A percentile compares a stretch with the other conserved stretches of the same genome.
Conservation (phyloP, 2,329 filamentous ascomycete species). For the Colletotrichum siamense region DNA sequence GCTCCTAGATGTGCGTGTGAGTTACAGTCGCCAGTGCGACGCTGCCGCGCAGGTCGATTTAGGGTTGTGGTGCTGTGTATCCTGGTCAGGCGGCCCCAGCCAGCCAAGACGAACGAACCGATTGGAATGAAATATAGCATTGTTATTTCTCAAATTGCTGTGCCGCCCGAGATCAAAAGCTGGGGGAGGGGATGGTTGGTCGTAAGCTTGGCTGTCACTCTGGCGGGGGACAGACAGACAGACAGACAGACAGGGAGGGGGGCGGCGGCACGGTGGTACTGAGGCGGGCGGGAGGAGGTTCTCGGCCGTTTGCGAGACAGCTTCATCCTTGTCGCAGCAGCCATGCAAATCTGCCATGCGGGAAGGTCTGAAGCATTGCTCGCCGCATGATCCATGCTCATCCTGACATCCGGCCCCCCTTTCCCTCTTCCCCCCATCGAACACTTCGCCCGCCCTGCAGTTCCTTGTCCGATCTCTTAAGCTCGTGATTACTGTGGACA, state of each 20-base stretch:
- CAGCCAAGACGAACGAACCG: background rate
- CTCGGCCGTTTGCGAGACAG: background rate
- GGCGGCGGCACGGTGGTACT: background rate
- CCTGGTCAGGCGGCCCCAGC: background rate
- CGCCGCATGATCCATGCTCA: conserved; percentile 2
- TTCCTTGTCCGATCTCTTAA: background rate
- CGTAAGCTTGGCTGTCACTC: background rate
- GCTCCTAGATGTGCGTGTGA: background rate
- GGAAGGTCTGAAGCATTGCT: background rate
- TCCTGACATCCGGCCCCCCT: background rate
- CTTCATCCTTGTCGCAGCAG: background rate
- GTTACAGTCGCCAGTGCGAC: background rate
- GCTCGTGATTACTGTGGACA: background rate
- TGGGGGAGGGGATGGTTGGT: too few relatives aligned
- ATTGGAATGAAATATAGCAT: background rate
- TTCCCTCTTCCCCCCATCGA: background rate
- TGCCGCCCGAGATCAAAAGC: background rate
- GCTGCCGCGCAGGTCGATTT: background rate
- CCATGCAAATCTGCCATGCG: background rate
- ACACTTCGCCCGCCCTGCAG: background rate
- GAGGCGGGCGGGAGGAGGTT: background rate
- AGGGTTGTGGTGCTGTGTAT: background rate
- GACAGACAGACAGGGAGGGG: background rate
- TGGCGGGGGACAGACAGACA: background rate
- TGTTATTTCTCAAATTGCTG: background rate